phyloP scores from a whole-genome alignment of 345 rosid species.

The Euphorbia pulcherrima region DNA sequence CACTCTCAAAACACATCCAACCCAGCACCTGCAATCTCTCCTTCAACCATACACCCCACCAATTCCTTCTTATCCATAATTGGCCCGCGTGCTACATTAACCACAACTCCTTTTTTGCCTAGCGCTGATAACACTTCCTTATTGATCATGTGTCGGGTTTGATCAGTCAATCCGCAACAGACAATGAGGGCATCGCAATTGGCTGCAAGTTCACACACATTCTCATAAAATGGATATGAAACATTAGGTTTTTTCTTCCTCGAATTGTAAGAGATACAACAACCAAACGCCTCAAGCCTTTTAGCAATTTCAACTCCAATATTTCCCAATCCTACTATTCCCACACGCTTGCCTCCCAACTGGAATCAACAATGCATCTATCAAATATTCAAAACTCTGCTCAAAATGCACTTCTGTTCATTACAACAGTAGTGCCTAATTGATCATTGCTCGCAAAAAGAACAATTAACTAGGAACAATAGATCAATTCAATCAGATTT shows the following conservation, averaged over 20 bases:
- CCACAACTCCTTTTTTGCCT: constrained; percentile 44
- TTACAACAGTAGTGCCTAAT: too few relatives aligned
- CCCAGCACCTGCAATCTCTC: constrained; percentile 72
- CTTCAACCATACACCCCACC: constrained; percentile 46
- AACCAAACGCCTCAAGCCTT: constrained; percentile 48
- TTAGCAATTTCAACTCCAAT: constrained; percentile 42
- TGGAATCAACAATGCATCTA: constrained; percentile 7
- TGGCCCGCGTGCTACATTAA: constrained; percentile 55
- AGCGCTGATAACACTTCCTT: constrained; percentile 40
- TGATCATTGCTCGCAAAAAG: too few relatives aligned
- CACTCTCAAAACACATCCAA: constrained; percentile 79
- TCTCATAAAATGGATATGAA: constrained; percentile 35
- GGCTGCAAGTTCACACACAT: constrained; percentile 36
- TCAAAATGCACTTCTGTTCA: too few relatives aligned
- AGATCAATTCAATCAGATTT: too few relatives aligned
- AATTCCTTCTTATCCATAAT: constrained; percentile 59
- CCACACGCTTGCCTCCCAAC: constrained; percentile 48
- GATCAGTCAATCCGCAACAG: constrained; percentile 43
- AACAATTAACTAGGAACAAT: too few relatives aligned
- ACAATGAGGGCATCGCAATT: constrained; percentile 41
- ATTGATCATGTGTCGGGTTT: constrained; percentile 45
- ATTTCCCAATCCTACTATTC: constrained; percentile 53
- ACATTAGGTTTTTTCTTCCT: constrained; percentile 32
- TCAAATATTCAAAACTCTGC: too few relatives aligned
- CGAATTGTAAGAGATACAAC: constrained; percentile 42